Evolutionary conservation across 306 rosid species (phyloP).

Genomic region (Glycine tomentella): DNA sequence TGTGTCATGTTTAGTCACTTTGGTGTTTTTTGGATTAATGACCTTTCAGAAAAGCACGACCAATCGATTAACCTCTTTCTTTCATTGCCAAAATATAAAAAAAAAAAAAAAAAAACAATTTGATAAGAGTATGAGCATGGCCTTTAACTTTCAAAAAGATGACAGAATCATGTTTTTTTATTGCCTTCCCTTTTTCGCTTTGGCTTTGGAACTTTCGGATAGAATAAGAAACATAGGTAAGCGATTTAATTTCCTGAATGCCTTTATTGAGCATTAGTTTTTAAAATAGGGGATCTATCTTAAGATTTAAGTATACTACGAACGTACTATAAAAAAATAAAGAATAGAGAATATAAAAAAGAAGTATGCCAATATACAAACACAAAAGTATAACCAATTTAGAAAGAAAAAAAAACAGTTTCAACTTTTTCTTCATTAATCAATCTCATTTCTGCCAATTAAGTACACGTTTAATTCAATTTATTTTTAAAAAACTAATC

Average conservation of each 20-base stretch:
- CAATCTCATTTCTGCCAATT: neutral
- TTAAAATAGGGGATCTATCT: neutral
- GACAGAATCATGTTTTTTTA: conserved; percentile 9
- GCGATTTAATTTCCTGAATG: neutral
- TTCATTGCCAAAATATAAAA: too few species aligned
- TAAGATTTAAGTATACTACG: too few species aligned
- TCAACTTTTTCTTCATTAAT: neutral
- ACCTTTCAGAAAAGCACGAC: too few species aligned
- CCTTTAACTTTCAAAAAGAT: conserved; percentile 56
- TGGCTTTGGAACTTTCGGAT: conserved; percentile 47
- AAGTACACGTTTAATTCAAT: neutral
- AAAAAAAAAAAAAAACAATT: too few species aligned
- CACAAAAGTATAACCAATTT: neutral
- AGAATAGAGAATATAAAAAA: neutral
- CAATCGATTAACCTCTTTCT: too few species aligned
- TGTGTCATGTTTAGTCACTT: too few species aligned
- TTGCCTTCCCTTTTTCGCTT: conserved; percentile 43
- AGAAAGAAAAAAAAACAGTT: neutral
- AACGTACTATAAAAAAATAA: neutral
- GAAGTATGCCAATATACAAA: neutral
- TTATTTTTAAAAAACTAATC: neutral
- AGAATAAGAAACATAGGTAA: conserved; percentile 31
- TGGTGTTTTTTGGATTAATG: too few species aligned
- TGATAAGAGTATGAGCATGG: too few species aligned
- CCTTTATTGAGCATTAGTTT: neutral